Percentiles rank a stretch among this genome's conserved stretches.
These are phyloP conservation scores for Rhizopus arrhizus DNA, from an alignment of 371 early-diverging fungal genomes.

Conservation along the genomic window DNA sequence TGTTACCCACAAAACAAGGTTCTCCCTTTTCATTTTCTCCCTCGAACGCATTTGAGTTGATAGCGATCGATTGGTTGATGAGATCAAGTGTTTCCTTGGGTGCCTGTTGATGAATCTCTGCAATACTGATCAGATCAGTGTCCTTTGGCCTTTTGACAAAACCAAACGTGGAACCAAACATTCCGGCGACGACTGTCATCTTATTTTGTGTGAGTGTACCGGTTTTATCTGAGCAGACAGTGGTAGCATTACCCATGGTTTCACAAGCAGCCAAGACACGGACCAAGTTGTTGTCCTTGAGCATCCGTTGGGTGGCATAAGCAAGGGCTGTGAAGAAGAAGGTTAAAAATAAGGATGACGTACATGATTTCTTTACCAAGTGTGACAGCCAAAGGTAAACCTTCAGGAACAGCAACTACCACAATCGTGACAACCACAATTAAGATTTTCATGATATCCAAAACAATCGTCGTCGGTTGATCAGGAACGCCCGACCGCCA, in stretches of 20 bases:
- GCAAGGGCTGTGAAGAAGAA: conserved; percentile 57
- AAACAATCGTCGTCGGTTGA: conserved; percentile 31
- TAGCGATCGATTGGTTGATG: conserved; percentile 60
- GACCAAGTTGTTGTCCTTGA: conserved; percentile 83
- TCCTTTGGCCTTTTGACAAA: conserved; percentile 31
- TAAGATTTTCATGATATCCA: conserved; percentile 50
- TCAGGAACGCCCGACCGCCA: conserved; percentile 24
- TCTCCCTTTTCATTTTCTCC: conserved; percentile 34
- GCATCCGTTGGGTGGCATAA: conserved; percentile 69
- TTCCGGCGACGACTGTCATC: conserved; percentile 76
- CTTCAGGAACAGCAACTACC: conserved; percentile 73
- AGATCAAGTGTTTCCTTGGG: conserved; percentile 36
- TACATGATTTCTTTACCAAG: conserved; percentile 24
- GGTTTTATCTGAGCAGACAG: conserved; percentile 83
- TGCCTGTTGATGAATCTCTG: conserved; percentile 19
- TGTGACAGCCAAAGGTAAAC: conserved; percentile 68
- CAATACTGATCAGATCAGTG: conserved; percentile 23
- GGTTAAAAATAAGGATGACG: background rate
- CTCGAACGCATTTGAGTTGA: conserved; percentile 47
- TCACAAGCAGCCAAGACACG: conserved; percentile 82
- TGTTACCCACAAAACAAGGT: conserved; percentile 59
- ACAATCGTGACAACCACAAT: conserved; percentile 63
- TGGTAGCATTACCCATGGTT: conserved; percentile 87
- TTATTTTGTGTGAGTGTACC: conserved; percentile 82
- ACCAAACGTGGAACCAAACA: conserved; percentile 32